Percentiles rank a stretch among this genome's conserved stretches.
phyloP scores from a whole-genome alignment of 1,139 yeast genomes.

The Lodderomyces pseudojiufengensis region DNA sequence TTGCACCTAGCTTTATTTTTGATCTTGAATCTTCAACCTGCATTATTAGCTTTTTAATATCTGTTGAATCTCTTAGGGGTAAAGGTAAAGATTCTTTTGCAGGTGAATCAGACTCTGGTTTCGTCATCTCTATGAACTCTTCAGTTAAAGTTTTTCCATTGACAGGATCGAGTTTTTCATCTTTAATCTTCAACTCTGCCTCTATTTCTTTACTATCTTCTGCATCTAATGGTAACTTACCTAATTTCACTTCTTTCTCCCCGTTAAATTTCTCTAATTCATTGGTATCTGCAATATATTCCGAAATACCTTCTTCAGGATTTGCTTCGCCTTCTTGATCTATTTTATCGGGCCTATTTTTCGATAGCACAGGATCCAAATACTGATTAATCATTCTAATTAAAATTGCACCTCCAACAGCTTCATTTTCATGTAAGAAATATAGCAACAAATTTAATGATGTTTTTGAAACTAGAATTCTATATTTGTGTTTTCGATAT shows the following conservation, averaged over 20 bases:
- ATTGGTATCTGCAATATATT: slow-evolving; percentile 45
- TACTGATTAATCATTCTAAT: slow-evolving; percentile 85
- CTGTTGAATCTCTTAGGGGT: slow-evolving; percentile 77
- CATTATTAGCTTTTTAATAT: slow-evolving; percentile 72
- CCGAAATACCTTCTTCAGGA: slow-evolving; percentile 64
- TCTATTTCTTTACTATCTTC: slow-evolving; percentile 83
- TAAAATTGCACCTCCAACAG: slow-evolving; percentile 84
- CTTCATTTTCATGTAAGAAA: slow-evolving; percentile 88
- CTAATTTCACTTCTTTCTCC: slow-evolving; percentile 72
- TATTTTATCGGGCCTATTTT: slow-evolving; percentile 44
- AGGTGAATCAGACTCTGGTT: slow-evolving; percentile 64
- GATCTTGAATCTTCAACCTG: slow-evolving; percentile 80
- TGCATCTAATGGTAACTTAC: slow-evolving; percentile 80
- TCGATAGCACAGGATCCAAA: slow-evolving; percentile 63
- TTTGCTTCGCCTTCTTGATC: slow-evolving; percentile 46
- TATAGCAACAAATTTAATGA: slow-evolving; percentile 79
- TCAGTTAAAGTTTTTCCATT: slow-evolving; percentile 43
- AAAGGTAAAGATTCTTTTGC: slow-evolving; percentile 71
- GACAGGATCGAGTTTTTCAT: slow-evolving; percentile 45
- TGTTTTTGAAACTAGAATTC: slow-evolving; percentile 75
- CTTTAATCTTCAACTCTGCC: slow-evolving; percentile 75
- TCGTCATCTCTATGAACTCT: slow-evolving; percentile 48
- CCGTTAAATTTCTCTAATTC: slow-evolving; percentile 63
- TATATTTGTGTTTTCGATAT: slow-evolving; percentile 70
- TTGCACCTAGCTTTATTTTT: slow-evolving; percentile 54